phyloP scores from a whole-genome alignment of 345 rosid species.

The Leavenworthia alabamica region DNA sequence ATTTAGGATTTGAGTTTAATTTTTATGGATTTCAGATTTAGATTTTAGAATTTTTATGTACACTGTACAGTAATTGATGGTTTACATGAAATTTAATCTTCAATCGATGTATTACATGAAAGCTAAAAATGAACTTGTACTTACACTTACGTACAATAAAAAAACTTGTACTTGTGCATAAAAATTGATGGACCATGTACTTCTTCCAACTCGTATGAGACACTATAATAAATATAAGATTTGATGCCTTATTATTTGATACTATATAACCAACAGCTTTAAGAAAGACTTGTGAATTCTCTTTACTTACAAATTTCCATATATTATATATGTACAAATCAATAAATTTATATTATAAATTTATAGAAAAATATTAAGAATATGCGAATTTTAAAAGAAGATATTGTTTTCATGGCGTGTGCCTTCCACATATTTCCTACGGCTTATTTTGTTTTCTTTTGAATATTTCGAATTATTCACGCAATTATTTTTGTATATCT shows the following conservation, averaged over 20 bases:
- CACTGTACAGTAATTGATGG: background rate
- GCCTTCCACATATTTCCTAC: constrained; percentile 20
- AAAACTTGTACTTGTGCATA: no score
- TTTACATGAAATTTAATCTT: background rate
- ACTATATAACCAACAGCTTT: background rate
- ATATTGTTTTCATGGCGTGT: constrained; percentile 23
- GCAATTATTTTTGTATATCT: background rate
- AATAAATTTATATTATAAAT: no score
- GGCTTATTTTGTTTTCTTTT: constrained; percentile 12
- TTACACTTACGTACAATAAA: no score
- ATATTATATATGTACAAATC: no score
- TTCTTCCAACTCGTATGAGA: constrained; percentile 7
- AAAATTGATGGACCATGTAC: background rate
- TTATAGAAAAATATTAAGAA: no score
- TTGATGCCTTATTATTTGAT: no score
- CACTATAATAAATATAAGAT: no score
- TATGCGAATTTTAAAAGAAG: constrained; percentile 9
- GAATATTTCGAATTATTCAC: constrained; percentile 1
- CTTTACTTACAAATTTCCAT: no score
- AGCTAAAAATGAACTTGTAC: background rate
- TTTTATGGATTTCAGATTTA: background rate
- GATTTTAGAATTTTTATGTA: background rate
- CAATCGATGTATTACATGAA: no score
- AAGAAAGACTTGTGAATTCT: background rate
- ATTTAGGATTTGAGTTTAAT: background rate